Evolutionary conservation across 371 early-diverging fungal genomes (phyloP).

Genomic region (Nematocida sp.): DNA sequence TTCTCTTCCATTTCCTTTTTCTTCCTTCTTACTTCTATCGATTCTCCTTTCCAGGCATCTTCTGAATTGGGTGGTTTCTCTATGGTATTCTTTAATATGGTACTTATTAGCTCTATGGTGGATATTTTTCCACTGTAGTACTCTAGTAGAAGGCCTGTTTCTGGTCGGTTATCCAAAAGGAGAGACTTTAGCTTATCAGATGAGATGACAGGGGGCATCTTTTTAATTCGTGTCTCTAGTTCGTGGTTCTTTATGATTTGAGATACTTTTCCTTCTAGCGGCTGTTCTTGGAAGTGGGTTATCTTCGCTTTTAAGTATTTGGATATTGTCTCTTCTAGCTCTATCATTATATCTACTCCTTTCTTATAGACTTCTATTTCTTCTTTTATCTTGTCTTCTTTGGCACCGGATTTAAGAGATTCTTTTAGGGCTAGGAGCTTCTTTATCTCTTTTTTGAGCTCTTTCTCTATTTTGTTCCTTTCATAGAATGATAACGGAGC

Average conservation of each 20-base stretch:
- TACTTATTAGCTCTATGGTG: neutral
- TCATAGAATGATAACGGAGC: slow-evolving; percentile 6
- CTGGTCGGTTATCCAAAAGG: neutral
- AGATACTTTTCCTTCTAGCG: slow-evolving; percentile 4
- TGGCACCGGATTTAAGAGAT: slow-evolving; percentile 16
- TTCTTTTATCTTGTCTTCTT: slow-evolving; percentile 45
- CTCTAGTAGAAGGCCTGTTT: neutral
- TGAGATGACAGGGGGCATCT: neutral
- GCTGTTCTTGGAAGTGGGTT: neutral
- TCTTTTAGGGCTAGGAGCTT: slow-evolving; percentile 24
- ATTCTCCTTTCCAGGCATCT: slow-evolving; percentile 34
- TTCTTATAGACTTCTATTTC: slow-evolving; percentile 45
- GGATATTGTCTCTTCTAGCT: slow-evolving; percentile 10
- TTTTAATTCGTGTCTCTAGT: slow-evolving; percentile 24
- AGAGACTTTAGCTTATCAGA: slow-evolving; percentile 1
- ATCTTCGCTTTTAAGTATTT: slow-evolving; percentile 1
- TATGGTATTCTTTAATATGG: neutral
- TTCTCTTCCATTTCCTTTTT: slow-evolving; percentile 28
- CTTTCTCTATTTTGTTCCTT: slow-evolving; percentile 26
- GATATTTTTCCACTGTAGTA: slow-evolving; percentile 34
- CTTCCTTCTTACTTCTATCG: neutral
- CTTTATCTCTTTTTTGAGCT: slow-evolving; percentile 41
- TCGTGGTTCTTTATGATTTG: slow-evolving; percentile 17
- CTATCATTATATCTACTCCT: slow-evolving; percentile 40
- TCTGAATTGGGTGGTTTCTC: neutral